Evolutionary conservation across 345 rosid genomes (phyloP).

Genomic region (Theobroma cacao): DNA sequence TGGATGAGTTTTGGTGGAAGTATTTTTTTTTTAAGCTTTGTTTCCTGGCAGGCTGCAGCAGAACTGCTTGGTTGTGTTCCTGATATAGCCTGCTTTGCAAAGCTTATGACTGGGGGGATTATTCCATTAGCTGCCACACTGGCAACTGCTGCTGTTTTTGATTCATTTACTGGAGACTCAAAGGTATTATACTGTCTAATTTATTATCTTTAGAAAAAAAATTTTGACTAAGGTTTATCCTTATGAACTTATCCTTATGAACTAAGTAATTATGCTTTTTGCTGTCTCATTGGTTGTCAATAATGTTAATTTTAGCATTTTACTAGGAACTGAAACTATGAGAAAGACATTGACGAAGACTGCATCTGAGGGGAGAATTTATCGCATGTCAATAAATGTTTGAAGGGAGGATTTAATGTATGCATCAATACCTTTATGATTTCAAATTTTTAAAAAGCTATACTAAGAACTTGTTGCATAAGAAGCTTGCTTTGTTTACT

Average conservation of each 20-base stretch:
- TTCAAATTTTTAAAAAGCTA: neutral
- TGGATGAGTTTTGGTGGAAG: conserved; percentile 17
- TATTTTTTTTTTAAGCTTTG: conserved; percentile 16
- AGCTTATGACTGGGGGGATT: conserved; percentile 89
- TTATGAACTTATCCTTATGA: neutral
- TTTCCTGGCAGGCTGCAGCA: conserved; percentile 55
- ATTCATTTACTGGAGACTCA: conserved; percentile 83
- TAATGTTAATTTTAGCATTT: neutral
- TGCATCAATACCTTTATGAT: neutral
- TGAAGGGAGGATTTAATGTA: neutral
- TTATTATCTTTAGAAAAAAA: neutral
- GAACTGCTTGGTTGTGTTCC: conserved; percentile 78
- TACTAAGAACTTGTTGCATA: neutral
- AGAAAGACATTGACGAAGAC: neutral
- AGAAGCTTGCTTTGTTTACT: neutral
- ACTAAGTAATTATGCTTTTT: neutral
- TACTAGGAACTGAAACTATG: neutral
- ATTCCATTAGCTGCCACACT: conserved; percentile 88
- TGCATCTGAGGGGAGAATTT: neutral
- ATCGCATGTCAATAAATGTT: neutral
- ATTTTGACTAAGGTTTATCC: neutral
- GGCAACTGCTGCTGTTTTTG: conserved; percentile 66
- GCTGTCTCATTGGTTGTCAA: neutral
- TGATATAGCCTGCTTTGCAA: conserved; percentile 93
- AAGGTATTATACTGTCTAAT: conserved; percentile 52